Conservation (phyloP, 1,139 yeast genomes). For the Debaryomyces udenii region DNA sequence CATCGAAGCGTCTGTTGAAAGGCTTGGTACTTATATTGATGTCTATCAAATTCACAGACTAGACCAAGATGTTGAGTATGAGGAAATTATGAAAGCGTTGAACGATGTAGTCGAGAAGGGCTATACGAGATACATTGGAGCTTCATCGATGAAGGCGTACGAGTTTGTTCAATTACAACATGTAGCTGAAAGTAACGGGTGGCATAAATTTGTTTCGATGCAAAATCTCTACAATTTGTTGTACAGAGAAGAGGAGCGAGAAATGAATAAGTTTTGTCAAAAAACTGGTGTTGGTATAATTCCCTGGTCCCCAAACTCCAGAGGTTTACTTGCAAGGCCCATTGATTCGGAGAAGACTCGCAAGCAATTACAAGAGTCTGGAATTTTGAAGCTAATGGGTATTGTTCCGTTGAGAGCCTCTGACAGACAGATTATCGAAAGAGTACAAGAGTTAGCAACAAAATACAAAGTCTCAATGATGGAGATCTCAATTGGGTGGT, state of each 20-base stretch:
- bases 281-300: conserved; percentile 40
- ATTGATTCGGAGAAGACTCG: not conserved
- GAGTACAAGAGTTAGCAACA: conserved; percentile 54
- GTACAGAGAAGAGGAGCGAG: conserved; percentile 59
- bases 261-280: conserved; percentile 54
- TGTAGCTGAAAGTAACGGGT: conserved; percentile 49
- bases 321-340: conserved; percentile 48
- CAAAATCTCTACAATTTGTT: conserved; percentile 54
- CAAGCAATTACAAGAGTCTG: conserved; percentile 6
- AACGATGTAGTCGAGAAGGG: conserved; percentile 51
- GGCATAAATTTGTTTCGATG: conserved; percentile 59
- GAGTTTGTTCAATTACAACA: conserved; percentile 50
- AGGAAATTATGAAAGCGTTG: conserved; percentile 53
- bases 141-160: conserved; percentile 50
- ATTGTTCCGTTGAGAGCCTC: conserved; percentile 6
- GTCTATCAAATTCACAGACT: conserved; percentile 55
- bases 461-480: conserved; percentile 52
- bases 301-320: conserved; percentile 52
- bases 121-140: conserved; percentile 52
- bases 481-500: conserved; percentile 55
- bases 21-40: conserved; percentile 57
- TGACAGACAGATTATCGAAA: conserved; percentile 40
- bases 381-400: conserved; percentile 3
- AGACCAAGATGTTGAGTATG: conserved; percentile 42
- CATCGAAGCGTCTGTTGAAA: conserved; percentile 45